Percentiles rank a stretch among this genome's conserved stretches.
These are phyloP conservation scores for Pseudodiploospora longispora DNA, from an alignment of 2,329 filamentous ascomycete genomes.

Conservation along the genomic window DNA sequence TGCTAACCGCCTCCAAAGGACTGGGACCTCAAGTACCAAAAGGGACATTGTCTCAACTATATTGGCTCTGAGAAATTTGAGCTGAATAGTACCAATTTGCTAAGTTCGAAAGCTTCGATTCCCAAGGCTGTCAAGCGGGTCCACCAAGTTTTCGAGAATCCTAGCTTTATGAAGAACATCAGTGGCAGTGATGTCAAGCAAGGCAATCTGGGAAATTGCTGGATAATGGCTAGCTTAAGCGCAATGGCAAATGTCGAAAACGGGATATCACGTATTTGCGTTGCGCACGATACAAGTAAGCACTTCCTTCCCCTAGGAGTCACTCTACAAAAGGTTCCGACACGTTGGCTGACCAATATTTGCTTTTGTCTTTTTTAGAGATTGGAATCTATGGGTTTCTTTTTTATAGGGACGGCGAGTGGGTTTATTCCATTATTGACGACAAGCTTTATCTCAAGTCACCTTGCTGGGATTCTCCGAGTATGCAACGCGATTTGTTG, in stretches of 20 bases:
- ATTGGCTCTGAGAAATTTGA: slow-evolving; percentile 45
- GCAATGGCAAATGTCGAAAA: slow-evolving; percentile 66
- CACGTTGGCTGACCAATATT: slow-evolving; percentile 7
- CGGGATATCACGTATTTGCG: slow-evolving; percentile 64
- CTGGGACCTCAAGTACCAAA: slow-evolving; percentile 61
- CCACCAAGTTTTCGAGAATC: slow-evolving; percentile 67
- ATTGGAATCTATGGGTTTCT: slow-evolving; percentile 87
- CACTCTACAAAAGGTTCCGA: background rate
- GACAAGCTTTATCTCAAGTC: slow-evolving; percentile 83
- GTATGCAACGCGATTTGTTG: slow-evolving; percentile 64
- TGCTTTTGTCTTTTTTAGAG: slow-evolving; percentile 12
- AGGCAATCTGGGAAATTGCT: slow-evolving; percentile 71
- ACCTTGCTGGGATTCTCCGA: slow-evolving; percentile 72
- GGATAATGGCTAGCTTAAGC: slow-evolving; percentile 71
- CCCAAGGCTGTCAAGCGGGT: slow-evolving; percentile 71
- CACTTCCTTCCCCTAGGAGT: slow-evolving; percentile 4
- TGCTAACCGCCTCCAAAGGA: slow-evolving; percentile 33
- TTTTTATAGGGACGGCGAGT: slow-evolving; percentile 81
- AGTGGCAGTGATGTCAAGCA: slow-evolving; percentile 71
- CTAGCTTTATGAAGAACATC: slow-evolving; percentile 58
- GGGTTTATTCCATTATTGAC: slow-evolving; percentile 86
- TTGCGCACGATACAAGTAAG: slow-evolving; percentile 59
- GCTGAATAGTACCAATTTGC: slow-evolving; percentile 34
- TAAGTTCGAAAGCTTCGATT: slow-evolving; percentile 39
- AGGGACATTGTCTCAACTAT: slow-evolving; percentile 46